A percentile compares a stretch with the other conserved stretches of the same genome.
Conservation (phyloP, 176 grass and related monocot genomes). For the Melocanna baccifera region DNA sequence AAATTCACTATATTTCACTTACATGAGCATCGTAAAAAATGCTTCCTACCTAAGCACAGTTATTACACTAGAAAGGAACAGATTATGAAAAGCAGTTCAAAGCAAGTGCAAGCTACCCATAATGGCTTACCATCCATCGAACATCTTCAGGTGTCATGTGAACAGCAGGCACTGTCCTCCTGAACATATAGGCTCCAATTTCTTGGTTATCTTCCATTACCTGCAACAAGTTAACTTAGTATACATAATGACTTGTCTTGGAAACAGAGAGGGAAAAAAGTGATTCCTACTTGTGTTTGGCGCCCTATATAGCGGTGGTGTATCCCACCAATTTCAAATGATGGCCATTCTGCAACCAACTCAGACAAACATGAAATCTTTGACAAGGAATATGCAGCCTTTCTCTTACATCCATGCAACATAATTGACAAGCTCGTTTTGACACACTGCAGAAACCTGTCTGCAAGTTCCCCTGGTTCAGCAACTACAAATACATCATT, state of each 20-base stretch:
- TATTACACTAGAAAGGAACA: background rate
- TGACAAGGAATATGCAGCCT: constrained; percentile 68
- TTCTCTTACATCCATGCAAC: constrained; percentile 60
- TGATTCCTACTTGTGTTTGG: constrained; percentile 83
- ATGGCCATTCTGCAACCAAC: constrained; percentile 81
- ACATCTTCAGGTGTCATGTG: constrained; percentile 94
- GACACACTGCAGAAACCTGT: constrained; percentile 88
- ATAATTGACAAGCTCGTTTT: constrained; percentile 70
- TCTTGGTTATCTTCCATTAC: constrained; percentile 99
- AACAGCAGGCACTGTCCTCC: constrained; percentile 81
- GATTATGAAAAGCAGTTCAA: constrained; percentile 26
- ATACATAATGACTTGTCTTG: constrained; percentile 5
- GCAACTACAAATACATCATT: constrained; percentile 99
- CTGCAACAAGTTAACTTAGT: constrained; percentile 39
- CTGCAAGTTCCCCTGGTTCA: constrained; percentile 87
- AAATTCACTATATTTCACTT: constrained; percentile 9
- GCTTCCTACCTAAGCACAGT: background rate
- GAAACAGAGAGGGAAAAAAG: constrained; percentile 11
- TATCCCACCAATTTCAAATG: constrained; percentile 84
- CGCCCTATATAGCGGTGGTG: constrained; percentile 92
- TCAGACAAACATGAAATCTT: constrained; percentile 80
- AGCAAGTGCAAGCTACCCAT: background rate
- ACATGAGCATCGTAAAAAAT: background rate
- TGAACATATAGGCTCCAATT: constrained; percentile 98
- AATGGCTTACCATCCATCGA: constrained; percentile 83